Base-by-base conservation (phyloP, 345 rosid genomes). In the Gossypium rotundifolium region DNA sequence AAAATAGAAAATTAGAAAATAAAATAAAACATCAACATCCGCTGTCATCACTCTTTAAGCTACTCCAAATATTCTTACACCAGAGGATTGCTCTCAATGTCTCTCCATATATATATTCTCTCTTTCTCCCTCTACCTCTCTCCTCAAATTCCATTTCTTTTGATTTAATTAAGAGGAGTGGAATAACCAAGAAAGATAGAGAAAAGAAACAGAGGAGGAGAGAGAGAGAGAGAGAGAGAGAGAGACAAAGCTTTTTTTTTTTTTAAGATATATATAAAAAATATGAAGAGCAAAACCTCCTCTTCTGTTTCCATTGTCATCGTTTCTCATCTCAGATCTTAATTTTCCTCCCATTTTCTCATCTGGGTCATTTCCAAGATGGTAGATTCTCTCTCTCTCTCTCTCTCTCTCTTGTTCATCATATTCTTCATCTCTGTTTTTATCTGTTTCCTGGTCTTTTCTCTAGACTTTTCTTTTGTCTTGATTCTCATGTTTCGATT, bases 291-390 rank as follows among this genome's bases (percentile, higher is more conserved):
- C 85, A 87, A 81, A 85, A 82, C 82, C 81, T 82, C 84, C 79
- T 86, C 85, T 81, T 82, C 84, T 88, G 82, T 85, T 87, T 86
- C 80, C 84, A 77, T 86, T 84, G 79, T 83, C 75, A 75, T 79
- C 68, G 72, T 86, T 81, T 78, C 80, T 78, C 83, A 83, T 72
- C 76, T 84, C 84, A 88, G 97, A 94, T 94, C 98, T 92, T 94
- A 88, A 80, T 49, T 83, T 81, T 80, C 65, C 27, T 75, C 83
- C 80, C 83, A 81, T 77, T 87, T 86, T 52, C 83, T 86, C 83
- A 77, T 83, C 90, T 84, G 90, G 88, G 87, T 85, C 83, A 77
- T 84, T 81, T 76, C 75, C 86, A 59, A 66, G 52, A 76, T 94
- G 96, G 92, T 88, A 88, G 9, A 73, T 72, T 81, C 48, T 76